These are phyloP conservation scores for Fusarium brachygibbosum DNA, from an alignment of 2,329 filamentous ascomycete genomes.

Conservation along the genomic window DNA sequence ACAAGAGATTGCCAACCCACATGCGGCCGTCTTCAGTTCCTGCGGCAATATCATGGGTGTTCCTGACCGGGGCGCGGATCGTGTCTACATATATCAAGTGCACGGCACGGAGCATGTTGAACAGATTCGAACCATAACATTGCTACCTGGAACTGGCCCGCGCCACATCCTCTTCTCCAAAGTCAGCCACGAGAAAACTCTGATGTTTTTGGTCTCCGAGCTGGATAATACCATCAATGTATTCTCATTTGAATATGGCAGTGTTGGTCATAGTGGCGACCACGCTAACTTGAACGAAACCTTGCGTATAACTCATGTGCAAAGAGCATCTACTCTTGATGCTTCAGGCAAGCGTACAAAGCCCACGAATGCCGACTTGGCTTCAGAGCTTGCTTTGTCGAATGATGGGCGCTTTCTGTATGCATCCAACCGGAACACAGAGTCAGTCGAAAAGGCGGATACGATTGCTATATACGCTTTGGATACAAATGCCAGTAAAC, in stretches of 20 bases:
- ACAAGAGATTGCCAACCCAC: slow-evolving; percentile 2
- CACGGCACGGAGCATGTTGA: not conserved
- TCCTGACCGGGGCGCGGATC: slow-evolving; percentile 8
- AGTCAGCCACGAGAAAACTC: not conserved
- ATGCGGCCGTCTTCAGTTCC: not conserved
- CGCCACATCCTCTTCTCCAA: slow-evolving; percentile 2
- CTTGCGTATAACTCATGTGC: not conserved
- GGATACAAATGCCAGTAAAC: not conserved
- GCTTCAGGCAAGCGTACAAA: not conserved
- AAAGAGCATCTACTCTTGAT: slow-evolving; percentile 2
- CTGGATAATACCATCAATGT: slow-evolving; percentile 13
- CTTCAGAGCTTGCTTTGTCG: not conserved
- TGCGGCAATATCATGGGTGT: slow-evolving; percentile 1
- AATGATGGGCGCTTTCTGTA: slow-evolving; percentile 1
- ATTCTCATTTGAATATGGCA: not conserved
- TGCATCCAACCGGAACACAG: not conserved
- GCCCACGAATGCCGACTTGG: not conserved
- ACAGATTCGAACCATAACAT: not conserved
- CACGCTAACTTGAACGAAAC: not conserved
- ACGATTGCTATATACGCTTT: not conserved
- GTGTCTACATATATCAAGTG: slow-evolving; percentile 7
- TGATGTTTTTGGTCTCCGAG: slow-evolving; percentile 5
- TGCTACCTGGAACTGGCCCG: slow-evolving; percentile 1
- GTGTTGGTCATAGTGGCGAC: not conserved
- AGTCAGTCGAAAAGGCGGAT: not conserved